Conservation (phyloP, 2,329 filamentous ascomycete species). For the Colletotrichum karsti region DNA sequence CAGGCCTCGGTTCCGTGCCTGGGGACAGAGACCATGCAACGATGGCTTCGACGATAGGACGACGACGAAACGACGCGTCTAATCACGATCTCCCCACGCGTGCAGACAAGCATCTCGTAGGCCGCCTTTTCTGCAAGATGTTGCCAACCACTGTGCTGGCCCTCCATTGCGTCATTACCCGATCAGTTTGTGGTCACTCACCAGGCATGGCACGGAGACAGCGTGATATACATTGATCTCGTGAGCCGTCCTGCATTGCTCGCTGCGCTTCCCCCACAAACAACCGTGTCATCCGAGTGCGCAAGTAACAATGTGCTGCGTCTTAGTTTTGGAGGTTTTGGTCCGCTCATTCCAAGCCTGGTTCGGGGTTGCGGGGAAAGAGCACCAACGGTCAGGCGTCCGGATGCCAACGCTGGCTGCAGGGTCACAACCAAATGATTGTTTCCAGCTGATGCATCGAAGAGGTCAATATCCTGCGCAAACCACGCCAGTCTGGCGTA, state of each 20-base stretch:
- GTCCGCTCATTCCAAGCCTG: not conserved
- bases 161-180: slow-evolving; percentile 10
- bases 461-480: not conserved
- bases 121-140: not conserved
- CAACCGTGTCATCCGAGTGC: slow-evolving; percentile 23
- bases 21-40: not conserved
- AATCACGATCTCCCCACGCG: slow-evolving; percentile 5
- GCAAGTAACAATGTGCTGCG: not conserved
- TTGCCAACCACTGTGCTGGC: not conserved
- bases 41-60: not conserved
- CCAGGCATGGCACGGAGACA: not conserved
- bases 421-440: not conserved
- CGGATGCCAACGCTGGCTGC: not conserved
- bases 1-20: not conserved
- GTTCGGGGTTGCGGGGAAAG: slow-evolving; percentile 1
- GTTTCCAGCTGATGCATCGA: not conserved
- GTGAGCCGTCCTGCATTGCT: slow-evolving; percentile 16
- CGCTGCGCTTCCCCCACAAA: slow-evolving; percentile 15
- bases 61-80: slow-evolving; percentile 15
- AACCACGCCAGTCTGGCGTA: not conserved
- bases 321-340: not conserved
- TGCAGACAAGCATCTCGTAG: not conserved
- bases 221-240: slow-evolving; percentile 5
- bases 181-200: not conserved
- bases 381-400: not conserved